phyloP scores from a whole-genome alignment of 306 rosid genomes.

The Vigna unguiculata region DNA sequence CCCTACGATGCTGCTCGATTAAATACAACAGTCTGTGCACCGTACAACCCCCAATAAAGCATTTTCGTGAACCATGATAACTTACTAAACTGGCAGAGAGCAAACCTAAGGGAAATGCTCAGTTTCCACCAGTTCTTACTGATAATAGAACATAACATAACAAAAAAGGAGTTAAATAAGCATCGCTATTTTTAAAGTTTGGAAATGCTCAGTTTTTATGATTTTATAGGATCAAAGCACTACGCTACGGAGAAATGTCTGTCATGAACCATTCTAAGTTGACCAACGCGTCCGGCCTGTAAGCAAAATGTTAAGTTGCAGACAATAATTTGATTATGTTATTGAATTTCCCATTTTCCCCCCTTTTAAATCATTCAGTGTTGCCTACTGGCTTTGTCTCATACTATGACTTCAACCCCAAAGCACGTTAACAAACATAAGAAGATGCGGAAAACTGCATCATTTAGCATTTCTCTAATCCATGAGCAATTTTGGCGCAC shows the following conservation, averaged over 20 bases:
- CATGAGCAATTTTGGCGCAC: constrained; percentile 5
- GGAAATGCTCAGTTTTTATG: background rate
- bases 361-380: background rate
- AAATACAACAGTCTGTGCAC: background rate
- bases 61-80: constrained; percentile 1
- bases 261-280: background rate
- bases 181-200: background rate
- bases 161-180: background rate
- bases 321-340: constrained; percentile 9
- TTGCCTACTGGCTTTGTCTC: background rate
- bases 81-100: background rate
- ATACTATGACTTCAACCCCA: background rate
- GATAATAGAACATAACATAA: background rate
- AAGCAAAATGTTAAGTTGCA: constrained; percentile 29
- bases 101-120: background rate
- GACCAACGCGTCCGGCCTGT: background rate
- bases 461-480: constrained; percentile 16
- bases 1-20: background rate
- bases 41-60: constrained; percentile 5
- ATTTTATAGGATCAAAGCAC: constrained; percentile 29
- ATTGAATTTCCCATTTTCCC: background rate
- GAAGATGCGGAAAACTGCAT: background rate
- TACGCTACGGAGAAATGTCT: background rate
- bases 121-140: constrained; percentile 1
- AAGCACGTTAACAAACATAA: background rate